Evolutionary conservation across 306 rosid species (phyloP).

Genomic region (Rosa chinensis): DNA sequence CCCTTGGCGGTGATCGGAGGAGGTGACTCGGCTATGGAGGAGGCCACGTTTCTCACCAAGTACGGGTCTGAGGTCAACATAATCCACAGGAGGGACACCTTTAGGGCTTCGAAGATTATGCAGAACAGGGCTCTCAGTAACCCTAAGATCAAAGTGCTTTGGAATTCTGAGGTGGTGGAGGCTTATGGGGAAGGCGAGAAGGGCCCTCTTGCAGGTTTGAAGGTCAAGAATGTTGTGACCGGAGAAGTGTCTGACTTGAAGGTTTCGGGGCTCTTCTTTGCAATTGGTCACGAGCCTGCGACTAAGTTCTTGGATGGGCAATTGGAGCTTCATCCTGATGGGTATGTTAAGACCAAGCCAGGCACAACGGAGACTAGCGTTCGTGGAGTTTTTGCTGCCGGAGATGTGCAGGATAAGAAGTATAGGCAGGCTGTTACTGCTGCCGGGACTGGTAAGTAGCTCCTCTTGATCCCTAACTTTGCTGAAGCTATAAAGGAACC

Average conservation of each 20-base stretch:
- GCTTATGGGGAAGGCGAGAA: conserved; percentile 51
- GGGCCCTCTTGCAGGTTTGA: conserved; percentile 62
- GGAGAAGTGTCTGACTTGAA: conserved; percentile 58
- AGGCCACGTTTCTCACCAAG: conserved; percentile 77
- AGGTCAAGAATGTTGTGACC: conserved; percentile 54
- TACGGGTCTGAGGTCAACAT: conserved; percentile 71
- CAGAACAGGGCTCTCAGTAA: conserved; percentile 62
- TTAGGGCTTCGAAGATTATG: conserved; percentile 86
- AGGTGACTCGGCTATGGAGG: conserved; percentile 91
- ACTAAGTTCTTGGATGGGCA: conserved; percentile 81
- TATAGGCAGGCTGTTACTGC: conserved; percentile 95
- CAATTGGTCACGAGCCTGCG: conserved; percentile 87
- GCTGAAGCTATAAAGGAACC: background rate
- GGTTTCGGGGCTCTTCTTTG: conserved; percentile 78
- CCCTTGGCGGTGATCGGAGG: conserved; percentile 82
- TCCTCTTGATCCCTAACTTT: background rate
- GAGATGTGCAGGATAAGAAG: conserved; percentile 95
- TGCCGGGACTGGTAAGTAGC: conserved; percentile 64
- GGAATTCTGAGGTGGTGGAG: conserved; percentile 70
- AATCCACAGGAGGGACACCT: conserved; percentile 67
- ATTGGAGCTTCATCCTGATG: conserved; percentile 62
- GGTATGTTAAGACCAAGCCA: conserved; percentile 56
- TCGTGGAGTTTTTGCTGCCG: conserved; percentile 85
- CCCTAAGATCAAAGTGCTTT: conserved; percentile 61
- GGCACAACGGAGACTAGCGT: conserved; percentile 70